Percentiles rank a stretch among this genome's conserved stretches.
phyloP scores from a whole-genome alignment of 2,329 filamentous ascomycete species.

The Beauveria sp. region DNA sequence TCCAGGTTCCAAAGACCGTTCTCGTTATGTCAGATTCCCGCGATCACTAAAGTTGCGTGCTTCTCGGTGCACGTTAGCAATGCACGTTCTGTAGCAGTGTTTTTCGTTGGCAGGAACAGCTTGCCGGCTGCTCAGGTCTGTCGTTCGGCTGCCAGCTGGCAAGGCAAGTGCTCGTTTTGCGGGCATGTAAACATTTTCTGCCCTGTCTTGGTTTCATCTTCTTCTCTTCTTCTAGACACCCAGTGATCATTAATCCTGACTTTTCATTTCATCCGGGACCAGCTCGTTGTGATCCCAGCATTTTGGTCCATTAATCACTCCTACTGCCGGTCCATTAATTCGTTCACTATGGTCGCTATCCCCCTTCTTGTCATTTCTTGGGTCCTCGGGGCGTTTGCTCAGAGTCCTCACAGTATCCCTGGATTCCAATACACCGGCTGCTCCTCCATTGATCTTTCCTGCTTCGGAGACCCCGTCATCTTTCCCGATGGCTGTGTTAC shows the following conservation, averaged over 20 bases:
- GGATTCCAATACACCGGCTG: slow-evolving; percentile 22
- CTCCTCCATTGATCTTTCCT: slow-evolving; percentile 20
- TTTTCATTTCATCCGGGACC: slow-evolving; percentile 9
- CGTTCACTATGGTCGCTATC: slow-evolving; percentile 11
- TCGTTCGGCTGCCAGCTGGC: slow-evolving; percentile 9
- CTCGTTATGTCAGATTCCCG: background rate
- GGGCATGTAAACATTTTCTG: background rate
- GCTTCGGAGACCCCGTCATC: slow-evolving; percentile 19
- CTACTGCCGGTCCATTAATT: slow-evolving; percentile 6
- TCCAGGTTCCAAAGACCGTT: background rate
- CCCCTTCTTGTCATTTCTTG: slow-evolving; percentile 10
- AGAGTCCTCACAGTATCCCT: slow-evolving; percentile 13
- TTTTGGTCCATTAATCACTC: slow-evolving; percentile 11
- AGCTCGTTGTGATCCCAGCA: slow-evolving; percentile 6
- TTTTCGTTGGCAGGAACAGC: slow-evolving; percentile 1
- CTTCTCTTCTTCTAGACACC: slow-evolving; percentile 5
- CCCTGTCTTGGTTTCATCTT: background rate
- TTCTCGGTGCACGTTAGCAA: background rate
- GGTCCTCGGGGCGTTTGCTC: slow-evolving; percentile 12
- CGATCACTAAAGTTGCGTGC: background rate
- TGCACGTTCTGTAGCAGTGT: background rate
- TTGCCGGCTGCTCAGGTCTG: slow-evolving; percentile 3
- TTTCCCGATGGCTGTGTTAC: slow-evolving; percentile 18
- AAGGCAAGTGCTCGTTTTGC: background rate
- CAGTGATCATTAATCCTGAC: slow-evolving; percentile 8